A percentile compares a stretch with the other conserved stretches of the same genome.
Conservation (phyloP, 352 stramenopile genomes). For the Globisporangium abappressorium region DNA sequence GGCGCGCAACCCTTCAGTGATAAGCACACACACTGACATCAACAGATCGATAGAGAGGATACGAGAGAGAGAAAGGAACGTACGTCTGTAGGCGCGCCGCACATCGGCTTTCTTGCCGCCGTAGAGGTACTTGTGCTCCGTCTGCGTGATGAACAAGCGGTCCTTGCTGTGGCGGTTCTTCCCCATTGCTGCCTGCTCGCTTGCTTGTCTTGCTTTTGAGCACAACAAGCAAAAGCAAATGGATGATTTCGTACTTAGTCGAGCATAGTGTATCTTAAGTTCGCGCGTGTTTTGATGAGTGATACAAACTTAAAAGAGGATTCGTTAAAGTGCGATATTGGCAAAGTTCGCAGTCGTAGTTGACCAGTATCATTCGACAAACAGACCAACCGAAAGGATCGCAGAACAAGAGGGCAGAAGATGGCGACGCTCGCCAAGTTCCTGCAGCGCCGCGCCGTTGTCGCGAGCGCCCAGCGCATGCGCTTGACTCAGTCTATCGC, state of each 20-base stretch:
- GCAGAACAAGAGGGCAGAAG: neutral
- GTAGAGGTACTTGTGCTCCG: slow-evolving; percentile 92
- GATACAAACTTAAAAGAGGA: neutral
- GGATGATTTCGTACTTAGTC: neutral
- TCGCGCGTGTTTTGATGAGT: neutral
- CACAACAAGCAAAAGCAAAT: neutral
- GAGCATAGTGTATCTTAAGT: neutral
- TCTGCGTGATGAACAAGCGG: slow-evolving; percentile 86
- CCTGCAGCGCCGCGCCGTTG: slow-evolving; percentile 7
- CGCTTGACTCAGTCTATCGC: neutral
- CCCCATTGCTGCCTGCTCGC: slow-evolving; percentile 36
- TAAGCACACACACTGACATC: neutral
- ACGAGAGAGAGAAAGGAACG: slow-evolving; percentile 2
- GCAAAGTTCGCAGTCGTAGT: neutral
- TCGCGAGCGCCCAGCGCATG: neutral
- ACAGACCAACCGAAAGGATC: neutral
- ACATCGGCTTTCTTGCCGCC: slow-evolving; percentile 90
- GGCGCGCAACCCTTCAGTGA: neutral
- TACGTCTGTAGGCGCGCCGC: slow-evolving; percentile 74
- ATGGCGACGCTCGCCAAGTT: slow-evolving; percentile 8
- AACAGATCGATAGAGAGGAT: neutral
- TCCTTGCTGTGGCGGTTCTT: slow-evolving; percentile 92
- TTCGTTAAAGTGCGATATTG: neutral
- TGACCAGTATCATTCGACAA: neutral
- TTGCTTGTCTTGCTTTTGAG: neutral